phyloP scores from a whole-genome alignment of 1,139 yeast species.

The Blastobotrys malaysiensis region DNA sequence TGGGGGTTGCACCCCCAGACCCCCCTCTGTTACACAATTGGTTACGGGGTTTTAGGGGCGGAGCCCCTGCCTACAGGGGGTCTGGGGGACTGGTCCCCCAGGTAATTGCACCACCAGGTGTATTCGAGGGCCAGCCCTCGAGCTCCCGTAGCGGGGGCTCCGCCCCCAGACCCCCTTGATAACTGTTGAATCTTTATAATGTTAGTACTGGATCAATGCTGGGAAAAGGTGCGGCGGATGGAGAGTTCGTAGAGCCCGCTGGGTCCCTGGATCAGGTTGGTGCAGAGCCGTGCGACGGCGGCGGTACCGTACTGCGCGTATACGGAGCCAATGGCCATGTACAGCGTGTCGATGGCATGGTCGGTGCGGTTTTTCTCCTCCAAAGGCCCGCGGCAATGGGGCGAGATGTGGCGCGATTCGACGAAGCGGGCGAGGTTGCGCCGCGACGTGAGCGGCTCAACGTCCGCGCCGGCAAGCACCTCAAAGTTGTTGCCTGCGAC shows the following conservation, averaged over 20 bases:
- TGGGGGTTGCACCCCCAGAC: too few species aligned
- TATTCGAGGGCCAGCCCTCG: too few species aligned
- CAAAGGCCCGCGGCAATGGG: neutral
- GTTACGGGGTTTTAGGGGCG: too few species aligned
- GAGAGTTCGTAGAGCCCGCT: neutral
- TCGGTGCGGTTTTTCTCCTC: neutral
- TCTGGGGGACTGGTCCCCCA: too few species aligned
- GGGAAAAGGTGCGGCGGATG: neutral
- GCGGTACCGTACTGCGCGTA: slow-evolving; percentile 1
- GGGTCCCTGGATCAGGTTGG: neutral
- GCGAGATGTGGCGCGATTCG: neutral
- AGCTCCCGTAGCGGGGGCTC: too few species aligned
- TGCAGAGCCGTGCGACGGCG: neutral
- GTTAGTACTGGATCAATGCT: too few species aligned
- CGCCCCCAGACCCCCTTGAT: too few species aligned
- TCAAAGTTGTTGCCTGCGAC: slow-evolving; percentile 1
- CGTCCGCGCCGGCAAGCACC: neutral
- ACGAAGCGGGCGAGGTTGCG: neutral
- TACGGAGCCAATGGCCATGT: slow-evolving; percentile 2
- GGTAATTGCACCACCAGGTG: too few species aligned
- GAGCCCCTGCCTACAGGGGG: too few species aligned
- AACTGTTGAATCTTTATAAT: too few species aligned
- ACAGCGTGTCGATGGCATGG: slow-evolving; percentile 3
- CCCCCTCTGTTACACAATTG: too few species aligned
- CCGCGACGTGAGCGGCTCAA: neutral